These are phyloP conservation scores for Mycena chlorophos DNA, from an alignment of 768 basidiomycete genomes.

Conservation along the genomic window DNA sequence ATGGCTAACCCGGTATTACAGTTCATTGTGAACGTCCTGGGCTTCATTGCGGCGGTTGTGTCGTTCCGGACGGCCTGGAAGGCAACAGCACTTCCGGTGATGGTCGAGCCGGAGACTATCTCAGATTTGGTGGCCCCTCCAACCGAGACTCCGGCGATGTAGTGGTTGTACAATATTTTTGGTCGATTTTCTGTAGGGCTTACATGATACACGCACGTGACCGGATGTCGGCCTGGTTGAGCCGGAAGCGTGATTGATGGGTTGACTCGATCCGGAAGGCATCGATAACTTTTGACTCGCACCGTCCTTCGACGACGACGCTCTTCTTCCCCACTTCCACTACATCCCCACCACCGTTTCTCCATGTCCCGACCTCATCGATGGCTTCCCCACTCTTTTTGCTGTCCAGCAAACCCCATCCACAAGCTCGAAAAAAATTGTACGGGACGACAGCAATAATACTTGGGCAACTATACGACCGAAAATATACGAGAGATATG, in stretches of 20 bases:
- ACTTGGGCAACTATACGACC: neutral
- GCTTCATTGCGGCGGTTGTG: constrained; percentile 51
- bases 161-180: neutral
- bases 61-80: constrained; percentile 73
- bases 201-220: neutral
- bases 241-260: constrained; percentile 1
- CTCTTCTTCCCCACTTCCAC: neutral
- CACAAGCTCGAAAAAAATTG: neutral
- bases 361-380: neutral
- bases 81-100: constrained; percentile 53
- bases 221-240: neutral
- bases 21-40: constrained; percentile 43
- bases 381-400: neutral
- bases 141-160: neutral
- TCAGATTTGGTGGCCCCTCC: neutral
- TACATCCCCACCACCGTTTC: too few relatives aligned
- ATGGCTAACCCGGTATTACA: constrained; percentile 14
- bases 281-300: neutral
- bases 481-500: neutral
- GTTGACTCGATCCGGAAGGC: neutral
- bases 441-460: neutral
- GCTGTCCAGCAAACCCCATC: neutral
- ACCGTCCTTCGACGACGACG: neutral
- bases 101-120: neutral
- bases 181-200: neutral